These are phyloP conservation scores for Mucor irregularis DNA, from an alignment of 371 early-diverging fungal species.

Conservation along the genomic window DNA sequence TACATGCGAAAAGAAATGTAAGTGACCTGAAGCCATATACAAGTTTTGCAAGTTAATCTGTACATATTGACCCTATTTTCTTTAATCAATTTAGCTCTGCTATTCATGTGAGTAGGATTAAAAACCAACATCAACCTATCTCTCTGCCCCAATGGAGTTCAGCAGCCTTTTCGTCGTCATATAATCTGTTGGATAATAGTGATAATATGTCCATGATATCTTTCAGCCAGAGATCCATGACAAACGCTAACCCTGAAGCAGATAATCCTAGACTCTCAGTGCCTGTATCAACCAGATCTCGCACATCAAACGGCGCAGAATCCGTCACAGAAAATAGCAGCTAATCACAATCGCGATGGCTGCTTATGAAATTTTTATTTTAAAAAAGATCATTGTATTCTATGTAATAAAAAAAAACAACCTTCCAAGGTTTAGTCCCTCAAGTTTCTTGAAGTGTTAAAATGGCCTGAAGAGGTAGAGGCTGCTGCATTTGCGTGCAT, in stretches of 20 bases:
- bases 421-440: too few relatives aligned
- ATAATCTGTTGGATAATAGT: constrained; percentile 10
- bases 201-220: constrained; percentile 28
- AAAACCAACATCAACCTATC: constrained; percentile 37
- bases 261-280: background rate
- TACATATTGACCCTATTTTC: too few relatives aligned
- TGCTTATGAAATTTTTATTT: too few relatives aligned
- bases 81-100: too few relatives aligned
- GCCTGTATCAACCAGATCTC: constrained; percentile 1
- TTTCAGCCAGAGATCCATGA: constrained; percentile 6
- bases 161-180: background rate
- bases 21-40: too few relatives aligned
- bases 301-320: constrained; percentile 1
- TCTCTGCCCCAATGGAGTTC: constrained; percentile 31
- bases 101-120: constrained; percentile 17
- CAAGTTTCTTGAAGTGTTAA: constrained; percentile 16
- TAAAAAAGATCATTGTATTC: too few relatives aligned
- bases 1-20: constrained; percentile 28
- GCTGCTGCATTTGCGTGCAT: constrained; percentile 13
- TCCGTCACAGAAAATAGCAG: background rate
- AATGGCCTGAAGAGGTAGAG: background rate
- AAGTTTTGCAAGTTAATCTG: too few relatives aligned
- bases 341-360: too few relatives aligned
- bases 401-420: too few relatives aligned
- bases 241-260: too few relatives aligned